phyloP scores from a whole-genome alignment of 176 grass and related monocot genomes.

The Coix lacrymajobi region DNA sequence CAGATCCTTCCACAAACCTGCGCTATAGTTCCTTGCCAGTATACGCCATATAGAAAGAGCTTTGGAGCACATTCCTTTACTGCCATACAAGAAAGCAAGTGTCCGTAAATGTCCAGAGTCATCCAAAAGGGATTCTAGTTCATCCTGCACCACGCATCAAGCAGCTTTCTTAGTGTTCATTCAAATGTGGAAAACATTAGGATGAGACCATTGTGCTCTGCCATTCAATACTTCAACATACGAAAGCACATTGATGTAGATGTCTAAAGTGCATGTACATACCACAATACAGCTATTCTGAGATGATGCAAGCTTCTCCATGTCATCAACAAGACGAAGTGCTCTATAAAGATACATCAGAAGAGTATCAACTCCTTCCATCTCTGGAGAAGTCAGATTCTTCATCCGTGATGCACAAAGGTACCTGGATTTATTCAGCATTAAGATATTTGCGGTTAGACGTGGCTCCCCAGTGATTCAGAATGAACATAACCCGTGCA shows the following conservation, averaged over 20 bases:
- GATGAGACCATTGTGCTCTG: conserved; percentile 14
- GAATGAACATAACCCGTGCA: conserved; percentile 17
- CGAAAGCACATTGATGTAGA: background rate
- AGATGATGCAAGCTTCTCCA: conserved; percentile 95
- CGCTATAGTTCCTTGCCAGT: conserved; percentile 75
- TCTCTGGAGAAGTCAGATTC: conserved; percentile 57
- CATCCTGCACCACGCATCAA: conserved; percentile 57
- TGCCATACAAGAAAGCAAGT: conserved; percentile 93
- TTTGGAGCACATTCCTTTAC: conserved; percentile 85
- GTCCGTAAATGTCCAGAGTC: conserved; percentile 80
- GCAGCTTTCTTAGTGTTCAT: conserved; percentile 23
- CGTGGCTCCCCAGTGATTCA: conserved; percentile 19
- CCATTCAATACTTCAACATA: background rate
- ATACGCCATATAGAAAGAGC: conserved; percentile 80
- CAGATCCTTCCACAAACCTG: conserved; percentile 68
- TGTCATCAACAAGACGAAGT: conserved; percentile 90
- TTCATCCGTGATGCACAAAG: conserved; percentile 57
- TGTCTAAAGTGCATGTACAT: conserved; percentile 29
- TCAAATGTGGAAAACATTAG: conserved; percentile 25
- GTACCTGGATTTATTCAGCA: conserved; percentile 60
- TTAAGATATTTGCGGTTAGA: background rate
- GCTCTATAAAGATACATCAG: conserved; percentile 99
- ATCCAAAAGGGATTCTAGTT: conserved; percentile 88
- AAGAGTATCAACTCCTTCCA: conserved; percentile 96
- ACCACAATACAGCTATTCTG: conserved; percentile 90